Conservation (phyloP, 306 rosid genomes). For the Pachyrhizus erosus region DNA sequence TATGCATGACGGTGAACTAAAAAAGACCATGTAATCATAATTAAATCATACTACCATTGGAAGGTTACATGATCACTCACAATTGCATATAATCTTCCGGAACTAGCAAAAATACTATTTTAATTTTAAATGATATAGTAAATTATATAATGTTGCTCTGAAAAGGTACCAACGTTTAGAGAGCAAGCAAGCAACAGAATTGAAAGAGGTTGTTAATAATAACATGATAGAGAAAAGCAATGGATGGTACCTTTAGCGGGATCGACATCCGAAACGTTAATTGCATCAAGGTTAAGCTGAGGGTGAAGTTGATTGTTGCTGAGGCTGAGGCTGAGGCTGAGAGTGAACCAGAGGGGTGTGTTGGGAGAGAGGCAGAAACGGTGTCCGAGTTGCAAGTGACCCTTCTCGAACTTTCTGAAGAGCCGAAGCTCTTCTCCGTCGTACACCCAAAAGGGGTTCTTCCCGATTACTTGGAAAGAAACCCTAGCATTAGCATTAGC, state of each 20-base stretch:
- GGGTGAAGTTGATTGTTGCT: too few species aligned
- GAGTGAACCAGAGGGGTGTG: slow-evolving; percentile 61
- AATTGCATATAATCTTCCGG: background rate
- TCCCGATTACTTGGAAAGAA: slow-evolving; percentile 76
- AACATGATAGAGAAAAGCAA: background rate
- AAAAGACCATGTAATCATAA: background rate
- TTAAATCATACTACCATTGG: too few species aligned
- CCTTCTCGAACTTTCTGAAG: slow-evolving; percentile 68
- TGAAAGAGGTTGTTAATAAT: background rate
- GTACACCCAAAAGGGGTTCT: slow-evolving; percentile 81
- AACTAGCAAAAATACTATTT: background rate
- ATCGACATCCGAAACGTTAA: too few species aligned
- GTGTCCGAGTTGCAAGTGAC: slow-evolving; percentile 65
- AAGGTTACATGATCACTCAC: background rate
- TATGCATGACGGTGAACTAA: background rate
- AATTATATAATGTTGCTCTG: background rate
- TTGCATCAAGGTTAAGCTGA: too few species aligned
- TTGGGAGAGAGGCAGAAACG: slow-evolving; percentile 71
- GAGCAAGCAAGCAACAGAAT: background rate
- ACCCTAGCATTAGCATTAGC: slow-evolving; percentile 45
- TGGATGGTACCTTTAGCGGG: too few species aligned
- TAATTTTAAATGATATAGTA: background rate
- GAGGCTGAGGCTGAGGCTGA: too few species aligned
- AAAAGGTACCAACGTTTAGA: background rate
- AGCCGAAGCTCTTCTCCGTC: slow-evolving; percentile 46